phyloP scores from a whole-genome alignment of 2,329 filamentous ascomycete genomes.

The Lachnellula arida region DNA sequence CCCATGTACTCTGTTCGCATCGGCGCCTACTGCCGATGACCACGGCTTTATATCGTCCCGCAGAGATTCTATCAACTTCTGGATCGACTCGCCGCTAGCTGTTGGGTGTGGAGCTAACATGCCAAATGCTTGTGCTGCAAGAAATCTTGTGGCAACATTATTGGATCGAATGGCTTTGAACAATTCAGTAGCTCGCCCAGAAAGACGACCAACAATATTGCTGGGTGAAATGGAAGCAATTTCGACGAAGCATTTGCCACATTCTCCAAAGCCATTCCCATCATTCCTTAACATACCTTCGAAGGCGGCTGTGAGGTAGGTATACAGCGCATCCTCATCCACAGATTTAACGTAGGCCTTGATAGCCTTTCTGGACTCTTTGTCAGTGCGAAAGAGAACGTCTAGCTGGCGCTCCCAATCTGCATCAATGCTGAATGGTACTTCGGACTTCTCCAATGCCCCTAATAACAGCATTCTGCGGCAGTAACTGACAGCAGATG shows the following conservation, averaged over 20 bases:
- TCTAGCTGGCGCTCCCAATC: conserved; percentile 84
- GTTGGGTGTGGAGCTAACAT: conserved; percentile 66
- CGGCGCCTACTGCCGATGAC: conserved; percentile 51
- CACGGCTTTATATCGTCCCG: conserved; percentile 45
- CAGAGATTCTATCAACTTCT: conserved; percentile 41
- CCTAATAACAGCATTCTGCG: conserved; percentile 56
- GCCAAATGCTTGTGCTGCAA: conserved; percentile 68
- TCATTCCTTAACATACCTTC: conserved; percentile 48
- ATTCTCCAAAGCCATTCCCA: conserved; percentile 39
- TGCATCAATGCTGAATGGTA: conserved; percentile 52
- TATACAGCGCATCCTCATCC: conserved; percentile 37
- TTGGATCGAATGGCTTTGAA: conserved; percentile 64
- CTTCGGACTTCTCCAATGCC: conserved; percentile 36
- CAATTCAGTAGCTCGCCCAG: conserved; percentile 47
- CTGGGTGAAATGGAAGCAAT: conserved; percentile 49
- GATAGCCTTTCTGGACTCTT: conserved; percentile 56
- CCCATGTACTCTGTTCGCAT: conserved; percentile 55
- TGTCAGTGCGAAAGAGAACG: conserved; percentile 65
- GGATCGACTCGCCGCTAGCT: conserved; percentile 39
- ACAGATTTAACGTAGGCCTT: conserved; percentile 46
- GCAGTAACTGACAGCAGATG: conserved; percentile 66
- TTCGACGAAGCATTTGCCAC: conserved; percentile 49
- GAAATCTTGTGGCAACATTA: conserved; percentile 59
- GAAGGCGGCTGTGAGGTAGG: conserved; percentile 51
- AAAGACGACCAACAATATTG: conserved; percentile 45